Evolutionary conservation across 306 rosid species (phyloP), one percentile per base, ranked within the genome.

Genomic region (Canavalia ensiformis): DNA sequence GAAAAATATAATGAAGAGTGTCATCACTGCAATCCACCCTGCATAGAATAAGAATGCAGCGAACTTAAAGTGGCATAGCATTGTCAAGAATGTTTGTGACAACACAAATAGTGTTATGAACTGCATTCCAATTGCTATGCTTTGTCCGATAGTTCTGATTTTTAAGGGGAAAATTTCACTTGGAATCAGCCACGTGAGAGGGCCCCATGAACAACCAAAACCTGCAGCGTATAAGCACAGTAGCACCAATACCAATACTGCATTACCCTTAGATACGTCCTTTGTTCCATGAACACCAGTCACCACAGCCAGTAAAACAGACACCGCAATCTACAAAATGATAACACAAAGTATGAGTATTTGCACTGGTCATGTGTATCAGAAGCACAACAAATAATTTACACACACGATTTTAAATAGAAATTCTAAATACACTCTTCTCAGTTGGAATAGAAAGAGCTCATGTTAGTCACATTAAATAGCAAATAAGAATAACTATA

Each of bases 171-270:
- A 94, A n/a, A 94, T 94, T 33, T 94, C 98, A 81, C 92, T 94
- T 4, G 98, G 93, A 81, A 94, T 74, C 5, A 94, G 90, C 94
- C 93, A 91, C 9, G 78, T 54, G 0, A 94, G 80, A 47, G 97
- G 94, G 0, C 98, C 97, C 98, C 98, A 91, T 8, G 98, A 94
- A 93, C 92, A 91, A 6, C 93, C 94, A 77, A 90, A 94, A 12
- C 94, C 97, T 3, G 88, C 92, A 7, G 93, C 35, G 33, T 91
- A 91, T 0, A 75, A 0, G 46, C 93, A 89, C 76, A 94, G 45
- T 10, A 91, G 68, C 70, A 90, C 91, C 45, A 94, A 59, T 13
- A 94, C 89, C 12, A 89, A 0, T 42, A 82, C 8, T 0, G 91
- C 86, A 25, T 85, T 76, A 18, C 88, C 86, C 83, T 88, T 86